Percentiles rank a stretch among this genome's conserved stretches.
phyloP scores from a whole-genome alignment of 441 rosid genomes.

The Flueggea neowawraea region DNA sequence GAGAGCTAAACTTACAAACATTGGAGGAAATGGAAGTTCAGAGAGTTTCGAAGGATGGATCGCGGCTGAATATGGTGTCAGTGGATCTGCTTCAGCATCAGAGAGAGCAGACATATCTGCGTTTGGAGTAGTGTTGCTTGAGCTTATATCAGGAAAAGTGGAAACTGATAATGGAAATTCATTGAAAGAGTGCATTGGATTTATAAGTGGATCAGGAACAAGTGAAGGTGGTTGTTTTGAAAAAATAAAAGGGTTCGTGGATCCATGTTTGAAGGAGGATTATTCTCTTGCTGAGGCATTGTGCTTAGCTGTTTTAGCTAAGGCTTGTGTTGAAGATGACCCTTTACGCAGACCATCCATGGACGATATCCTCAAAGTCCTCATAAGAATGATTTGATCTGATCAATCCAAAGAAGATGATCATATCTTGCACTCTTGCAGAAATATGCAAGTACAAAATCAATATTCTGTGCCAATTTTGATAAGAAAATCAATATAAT shows the following conservation, averaged over 20 bases:
- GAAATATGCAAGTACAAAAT: too few species aligned
- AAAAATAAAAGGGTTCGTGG: slow-evolving; percentile 47
- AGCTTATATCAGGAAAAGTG: slow-evolving; percentile 46
- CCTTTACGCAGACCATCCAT: slow-evolving; percentile 53
- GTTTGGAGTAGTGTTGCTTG: slow-evolving; percentile 52
- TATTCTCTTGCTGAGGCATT: slow-evolving; percentile 55
- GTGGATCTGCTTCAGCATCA: slow-evolving; percentile 17
- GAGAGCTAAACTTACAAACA: slow-evolving; percentile 53
- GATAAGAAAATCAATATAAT: too few species aligned
- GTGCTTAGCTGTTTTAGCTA: slow-evolving; percentile 54
- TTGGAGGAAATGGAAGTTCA: slow-evolving; percentile 2
- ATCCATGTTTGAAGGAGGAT: slow-evolving; percentile 45
- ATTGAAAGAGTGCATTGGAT: slow-evolving; percentile 35
- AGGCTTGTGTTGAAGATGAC: slow-evolving; percentile 59
- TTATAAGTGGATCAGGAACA: slow-evolving; percentile 32
- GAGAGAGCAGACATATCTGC: slow-evolving; percentile 40
- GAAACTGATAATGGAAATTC: slow-evolving; percentile 20
- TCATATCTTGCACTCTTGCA: too few species aligned
- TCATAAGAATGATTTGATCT: slow-evolving; percentile 28
- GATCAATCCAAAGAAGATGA: too few species aligned
- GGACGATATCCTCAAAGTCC: slow-evolving; percentile 55
- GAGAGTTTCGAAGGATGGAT: slow-evolving; percentile 11
- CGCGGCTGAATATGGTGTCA: slow-evolving; percentile 16
- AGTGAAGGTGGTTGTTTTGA: slow-evolving; percentile 54
- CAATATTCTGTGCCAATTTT: too few species aligned